Evolutionary conservation across 768 basidiomycete species (phyloP), one percentile per base, ranked within the genome.

Genomic region (Clitopilus passeckerianus): DNA sequence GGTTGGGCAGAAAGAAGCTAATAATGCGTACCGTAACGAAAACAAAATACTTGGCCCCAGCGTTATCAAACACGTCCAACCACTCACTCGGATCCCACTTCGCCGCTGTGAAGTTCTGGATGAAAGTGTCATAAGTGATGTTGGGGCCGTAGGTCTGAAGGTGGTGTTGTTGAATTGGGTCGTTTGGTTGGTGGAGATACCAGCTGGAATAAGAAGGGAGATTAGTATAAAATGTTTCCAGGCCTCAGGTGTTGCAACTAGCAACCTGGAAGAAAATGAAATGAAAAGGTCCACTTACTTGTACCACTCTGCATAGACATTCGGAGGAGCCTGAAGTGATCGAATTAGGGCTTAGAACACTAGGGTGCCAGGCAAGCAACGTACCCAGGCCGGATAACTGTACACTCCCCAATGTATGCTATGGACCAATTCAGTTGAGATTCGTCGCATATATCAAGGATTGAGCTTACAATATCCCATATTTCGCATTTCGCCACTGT

Each of bases 1-100:
- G 43, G 16, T 9, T 54, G n/a, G 18, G 12, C 34, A 57, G 10
- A 53, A 46, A 14, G 9, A 56, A 44, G 34, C 24, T 37, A 27
- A 30, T 27, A 24, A 7, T 1, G 70, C 77, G 6, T 18, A 78
- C 82, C 15, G 83, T 78, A 6, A 82, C 81, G 34, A 83, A 69
- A 20, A 86, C 83, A 61, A 86, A 85, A 61, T 86, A 86, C 64
- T 82, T 85, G 1, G 85, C 85, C 1, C 85, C 85, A 0, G 83
- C 80, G 30, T 74, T 72, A 43, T 78, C 80, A 54, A 86, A 80
- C 7, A 86, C 58, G 63, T 84, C 77, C 0, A 84, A 65, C 82
- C 84, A 86, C 41, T 71, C 74, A 52, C 76, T 80, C 2, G 85
- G 77, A 43, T 84, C 79, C 70, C 82, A 86, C 53, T 77, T 77